Conservation (phyloP, 495 filamentous ascomycete species). For the Neurospora sp. region DNA sequence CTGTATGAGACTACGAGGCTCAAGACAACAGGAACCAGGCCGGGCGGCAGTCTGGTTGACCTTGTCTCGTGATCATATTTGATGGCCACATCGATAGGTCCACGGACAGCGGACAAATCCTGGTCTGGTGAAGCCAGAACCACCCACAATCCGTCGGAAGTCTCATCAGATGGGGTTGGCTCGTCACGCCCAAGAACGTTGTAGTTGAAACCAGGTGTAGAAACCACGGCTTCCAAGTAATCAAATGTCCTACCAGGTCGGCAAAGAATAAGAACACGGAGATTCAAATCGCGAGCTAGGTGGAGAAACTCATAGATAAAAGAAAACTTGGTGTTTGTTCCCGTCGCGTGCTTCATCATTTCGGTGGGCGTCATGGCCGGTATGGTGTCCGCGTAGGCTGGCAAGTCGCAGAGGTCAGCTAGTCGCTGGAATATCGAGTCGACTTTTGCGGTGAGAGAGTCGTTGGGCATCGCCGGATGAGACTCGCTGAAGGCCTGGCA, state of each 20-base stretch:
- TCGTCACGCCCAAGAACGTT: constrained; percentile 7
- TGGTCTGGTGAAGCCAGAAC: constrained; percentile 12
- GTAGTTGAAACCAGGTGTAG: constrained; percentile 16
- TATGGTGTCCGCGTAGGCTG: constrained; percentile 26
- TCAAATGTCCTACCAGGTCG: constrained; percentile 27
- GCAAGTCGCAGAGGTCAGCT: constrained; percentile 33
- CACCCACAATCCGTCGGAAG: constrained; percentile 6
- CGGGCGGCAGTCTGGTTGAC: constrained; percentile 7
- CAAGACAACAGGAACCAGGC: constrained; percentile 19
- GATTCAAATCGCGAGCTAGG: constrained; percentile 18
- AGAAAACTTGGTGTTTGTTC: constrained; percentile 35
- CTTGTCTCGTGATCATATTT: constrained; percentile 31
- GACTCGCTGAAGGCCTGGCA: constrained; percentile 17
- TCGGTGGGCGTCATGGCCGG: constrained; percentile 16
- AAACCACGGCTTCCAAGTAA: constrained; percentile 28
- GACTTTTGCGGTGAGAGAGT: constrained; percentile 19
- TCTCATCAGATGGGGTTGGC: neutral
- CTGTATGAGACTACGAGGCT: constrained; percentile 27
- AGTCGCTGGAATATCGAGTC: constrained; percentile 29
- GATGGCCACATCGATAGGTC: constrained; percentile 27
- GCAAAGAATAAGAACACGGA: constrained; percentile 31
- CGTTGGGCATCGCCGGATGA: constrained; percentile 14
- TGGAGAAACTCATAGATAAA: constrained; percentile 35
- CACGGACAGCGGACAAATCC: constrained; percentile 9
- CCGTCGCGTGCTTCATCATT: constrained; percentile 27